phyloP scores from a whole-genome alignment of 164 flowering plant genomes.

The Sextonia rubra region DNA sequence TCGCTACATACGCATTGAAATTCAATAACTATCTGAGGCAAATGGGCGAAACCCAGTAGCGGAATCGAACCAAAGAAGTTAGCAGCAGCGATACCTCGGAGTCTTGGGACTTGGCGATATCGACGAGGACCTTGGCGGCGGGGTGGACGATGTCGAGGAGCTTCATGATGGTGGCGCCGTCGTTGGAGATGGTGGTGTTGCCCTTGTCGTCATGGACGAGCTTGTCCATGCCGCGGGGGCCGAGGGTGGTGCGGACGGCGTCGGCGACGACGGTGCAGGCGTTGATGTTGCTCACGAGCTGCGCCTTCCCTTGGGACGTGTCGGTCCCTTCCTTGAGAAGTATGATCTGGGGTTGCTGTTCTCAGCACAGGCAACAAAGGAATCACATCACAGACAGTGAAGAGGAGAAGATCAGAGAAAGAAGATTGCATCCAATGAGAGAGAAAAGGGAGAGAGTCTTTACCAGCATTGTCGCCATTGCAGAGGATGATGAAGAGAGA shows the following conservation, averaged over 20 bases:
- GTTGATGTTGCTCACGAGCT: conserved; percentile 90
- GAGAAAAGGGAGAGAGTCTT: neutral
- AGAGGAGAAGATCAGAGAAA: neutral
- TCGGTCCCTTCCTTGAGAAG: conserved; percentile 96
- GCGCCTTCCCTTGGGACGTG: conserved; percentile 95
- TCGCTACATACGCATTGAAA: neutral
- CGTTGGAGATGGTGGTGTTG: conserved; percentile 88
- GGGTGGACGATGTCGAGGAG: conserved; percentile 97
- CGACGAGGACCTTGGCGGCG: conserved; percentile 96
- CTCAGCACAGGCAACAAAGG: neutral
- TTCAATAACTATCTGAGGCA: too few species aligned
- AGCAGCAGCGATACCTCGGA: conserved; percentile 61
- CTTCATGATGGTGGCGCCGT: conserved; percentile 99
- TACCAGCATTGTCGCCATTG: conserved; percentile 64
- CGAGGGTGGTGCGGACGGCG: conserved; percentile 81
- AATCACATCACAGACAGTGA: neutral
- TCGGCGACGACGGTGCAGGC: conserved; percentile 88
- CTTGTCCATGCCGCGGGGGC: conserved; percentile 98
- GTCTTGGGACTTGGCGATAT: conserved; percentile 97
- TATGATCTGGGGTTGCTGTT: conserved; percentile 96
- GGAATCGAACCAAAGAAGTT: neutral
- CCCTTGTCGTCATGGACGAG: conserved; percentile 97
- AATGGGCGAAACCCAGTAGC: too few species aligned
- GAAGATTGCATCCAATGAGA: neutral
- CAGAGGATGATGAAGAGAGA: conserved; percentile 4